Percentiles rank a stretch among this genome's conserved stretches.
Evolutionary conservation across 177 flowering plant species (phyloP).

Genomic region (Vitis hybrid): DNA sequence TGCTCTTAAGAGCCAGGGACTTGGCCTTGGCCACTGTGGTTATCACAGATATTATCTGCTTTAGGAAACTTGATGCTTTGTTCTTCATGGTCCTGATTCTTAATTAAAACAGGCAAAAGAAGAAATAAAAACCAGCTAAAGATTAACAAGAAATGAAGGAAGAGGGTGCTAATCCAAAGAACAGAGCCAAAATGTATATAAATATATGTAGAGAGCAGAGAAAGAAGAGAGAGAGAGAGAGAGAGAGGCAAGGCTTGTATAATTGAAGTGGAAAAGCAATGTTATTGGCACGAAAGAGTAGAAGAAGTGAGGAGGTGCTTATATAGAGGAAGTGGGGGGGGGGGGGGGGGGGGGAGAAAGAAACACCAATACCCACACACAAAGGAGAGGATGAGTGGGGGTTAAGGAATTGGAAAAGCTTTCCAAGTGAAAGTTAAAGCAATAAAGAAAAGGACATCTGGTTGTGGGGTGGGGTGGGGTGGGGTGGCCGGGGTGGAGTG

Average conservation of each 20-base stretch:
- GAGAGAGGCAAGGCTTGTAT: background rate
- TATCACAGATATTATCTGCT: slow-evolving; percentile 29
- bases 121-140: too few relatives aligned
- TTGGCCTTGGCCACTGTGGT: slow-evolving; percentile 37
- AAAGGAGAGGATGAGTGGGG: slow-evolving; percentile 14
- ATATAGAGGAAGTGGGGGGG: background rate
- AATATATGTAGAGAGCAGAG: too few relatives aligned
- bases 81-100: slow-evolving; percentile 32
- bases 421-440: slow-evolving; percentile 7
- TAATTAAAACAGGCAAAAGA: too few relatives aligned
- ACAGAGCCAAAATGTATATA: too few relatives aligned
- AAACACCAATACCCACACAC: background rate
- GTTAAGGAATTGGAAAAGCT: slow-evolving; percentile 8
- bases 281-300: slow-evolving; percentile 17
- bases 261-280: background rate
- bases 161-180: too few relatives aligned
- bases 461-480: background rate
- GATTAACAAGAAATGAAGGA: too few relatives aligned
- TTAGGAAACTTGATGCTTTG: slow-evolving; percentile 31
- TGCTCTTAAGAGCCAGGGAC: slow-evolving; percentile 35
- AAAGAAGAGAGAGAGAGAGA: background rate
- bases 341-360: background rate
- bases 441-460: background rate
- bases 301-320: slow-evolving; percentile 2
- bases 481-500: background rate